phyloP scores from a whole-genome alignment of 2,329 filamentous ascomycete genomes.

The Alternaria consortialis region DNA sequence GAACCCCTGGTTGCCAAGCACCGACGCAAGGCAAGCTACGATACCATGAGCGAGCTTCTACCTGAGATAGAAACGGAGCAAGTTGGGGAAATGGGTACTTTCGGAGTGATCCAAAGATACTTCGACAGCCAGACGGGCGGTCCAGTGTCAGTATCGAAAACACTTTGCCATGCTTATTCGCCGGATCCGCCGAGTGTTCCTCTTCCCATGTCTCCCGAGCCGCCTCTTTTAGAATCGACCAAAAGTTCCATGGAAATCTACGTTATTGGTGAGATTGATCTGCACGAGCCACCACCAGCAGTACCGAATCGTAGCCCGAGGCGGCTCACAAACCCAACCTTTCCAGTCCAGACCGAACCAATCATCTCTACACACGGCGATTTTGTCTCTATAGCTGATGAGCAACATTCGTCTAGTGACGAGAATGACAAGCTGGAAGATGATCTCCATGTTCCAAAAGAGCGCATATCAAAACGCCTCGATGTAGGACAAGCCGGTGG shows the following conservation, averaged over 20 bases:
- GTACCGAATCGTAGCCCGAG: conserved; percentile 39
- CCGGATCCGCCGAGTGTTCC: conserved; percentile 22
- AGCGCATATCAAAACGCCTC: conserved; percentile 13
- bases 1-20: conserved; percentile 41
- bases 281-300: conserved; percentile 28
- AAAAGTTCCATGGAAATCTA: conserved; percentile 24
- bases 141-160: conserved; percentile 18
- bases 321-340: conserved; percentile 29
- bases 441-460: conserved; percentile 19
- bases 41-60: conserved; percentile 30
- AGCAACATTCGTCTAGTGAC: conserved; percentile 35
- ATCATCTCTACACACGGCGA: conserved; percentile 30
- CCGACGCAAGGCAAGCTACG: conserved; percentile 30
- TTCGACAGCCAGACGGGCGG: conserved; percentile 37
- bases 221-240: conserved; percentile 4
- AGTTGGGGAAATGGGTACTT: conserved; percentile 34
- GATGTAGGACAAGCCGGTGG: conserved; percentile 25
- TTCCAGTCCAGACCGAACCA: conserved; percentile 23
- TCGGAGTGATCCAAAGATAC: conserved; percentile 43
- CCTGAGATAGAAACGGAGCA: conserved; percentile 36
- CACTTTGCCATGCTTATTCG: conserved; percentile 18
- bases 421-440: conserved; percentile 17
- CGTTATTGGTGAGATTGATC: conserved; percentile 26
- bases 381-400: conserved; percentile 34
- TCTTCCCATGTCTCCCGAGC: conserved; percentile 22